Percentiles rank a stretch among this genome's conserved stretches.
phyloP scores from a whole-genome alignment of 768 basidiomycete species.

The Podaxis pistillaris region DNA sequence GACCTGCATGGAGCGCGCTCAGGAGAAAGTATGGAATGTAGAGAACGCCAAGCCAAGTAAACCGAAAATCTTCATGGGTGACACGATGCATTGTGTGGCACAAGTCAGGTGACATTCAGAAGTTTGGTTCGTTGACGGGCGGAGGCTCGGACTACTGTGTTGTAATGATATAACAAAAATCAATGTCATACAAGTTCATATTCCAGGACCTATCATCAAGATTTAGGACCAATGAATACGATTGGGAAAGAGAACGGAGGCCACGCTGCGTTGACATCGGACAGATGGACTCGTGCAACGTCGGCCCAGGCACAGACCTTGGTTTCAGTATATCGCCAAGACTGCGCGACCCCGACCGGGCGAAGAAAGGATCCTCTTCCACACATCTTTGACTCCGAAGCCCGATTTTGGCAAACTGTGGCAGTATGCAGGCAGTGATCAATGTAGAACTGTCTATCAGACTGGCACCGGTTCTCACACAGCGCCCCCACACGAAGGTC shows the following conservation, averaged over 20 bases:
- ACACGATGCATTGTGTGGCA: not conserved
- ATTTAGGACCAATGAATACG: not conserved
- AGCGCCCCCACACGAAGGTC: not conserved
- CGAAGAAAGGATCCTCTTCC: not conserved
- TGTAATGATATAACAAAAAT: constrained; percentile 11
- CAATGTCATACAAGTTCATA: constrained; percentile 10
- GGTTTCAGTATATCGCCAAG: not conserved
- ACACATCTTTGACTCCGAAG: not conserved
- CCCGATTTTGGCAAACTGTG: not conserved
- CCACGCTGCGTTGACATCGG: not conserved
- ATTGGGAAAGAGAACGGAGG: not conserved
- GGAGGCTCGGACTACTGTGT: constrained; percentile 6
- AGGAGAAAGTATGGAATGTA: constrained; percentile 71
- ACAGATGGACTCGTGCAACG: not conserved
- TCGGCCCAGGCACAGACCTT: not conserved
- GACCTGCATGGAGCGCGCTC: constrained; percentile 72
- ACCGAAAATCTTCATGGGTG: not conserved
- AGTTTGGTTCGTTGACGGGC: not conserved
- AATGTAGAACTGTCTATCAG: not conserved
- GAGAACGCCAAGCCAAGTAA: constrained; percentile 13
- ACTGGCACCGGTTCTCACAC: not conserved
- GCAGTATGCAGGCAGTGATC: not conserved
- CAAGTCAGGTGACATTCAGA: constrained; percentile 11
- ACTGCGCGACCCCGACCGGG: too few relatives aligned
- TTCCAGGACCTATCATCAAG: not conserved